Conservation (phyloP, 768 basidiomycete species). For the Psilocybe cubensis region DNA sequence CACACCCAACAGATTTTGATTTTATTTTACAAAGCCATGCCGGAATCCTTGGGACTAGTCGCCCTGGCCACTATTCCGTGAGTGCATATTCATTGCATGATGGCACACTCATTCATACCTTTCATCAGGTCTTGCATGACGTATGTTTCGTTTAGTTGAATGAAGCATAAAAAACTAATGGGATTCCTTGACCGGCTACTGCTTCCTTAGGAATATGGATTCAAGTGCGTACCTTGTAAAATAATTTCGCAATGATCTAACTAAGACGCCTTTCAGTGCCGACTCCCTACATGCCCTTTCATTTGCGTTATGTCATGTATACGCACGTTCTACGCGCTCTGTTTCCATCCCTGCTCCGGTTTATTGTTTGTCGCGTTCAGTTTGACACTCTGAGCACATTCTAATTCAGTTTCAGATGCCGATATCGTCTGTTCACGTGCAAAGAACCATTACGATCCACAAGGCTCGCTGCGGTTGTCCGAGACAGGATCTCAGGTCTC, state of each 20-base stretch:
- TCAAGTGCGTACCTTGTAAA: conserved; percentile 43
- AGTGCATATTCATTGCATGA: conserved; percentile 15
- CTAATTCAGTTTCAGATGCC: conserved; percentile 4
- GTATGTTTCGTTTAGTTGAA: conserved; percentile 13
- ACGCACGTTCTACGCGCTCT: conserved; percentile 10
- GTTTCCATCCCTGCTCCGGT: conserved; percentile 14
- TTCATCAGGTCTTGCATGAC: conserved; percentile 41
- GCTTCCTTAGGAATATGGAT: conserved; percentile 33
- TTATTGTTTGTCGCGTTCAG: neutral
- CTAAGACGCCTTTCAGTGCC: conserved; percentile 37
- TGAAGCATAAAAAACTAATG: neutral
- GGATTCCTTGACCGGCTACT: too few species aligned
- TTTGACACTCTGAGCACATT: neutral
- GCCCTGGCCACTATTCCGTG: conserved; percentile 50
- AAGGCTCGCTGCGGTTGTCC: conserved; percentile 3
- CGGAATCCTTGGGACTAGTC: conserved; percentile 76
- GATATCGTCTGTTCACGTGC: conserved; percentile 18
- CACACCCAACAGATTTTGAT: conserved; percentile 75
- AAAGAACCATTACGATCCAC: conserved; percentile 8
- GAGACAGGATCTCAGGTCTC: conserved; percentile 4
- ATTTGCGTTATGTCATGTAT: conserved; percentile 11
- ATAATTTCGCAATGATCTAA: neutral
- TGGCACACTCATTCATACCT: neutral
- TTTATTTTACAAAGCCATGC: conserved; percentile 81
- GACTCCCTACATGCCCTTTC: conserved; percentile 64